Conservation (phyloP, 2,329 filamentous ascomycete genomes). For the Alternaria angustiovoidea region DNA sequence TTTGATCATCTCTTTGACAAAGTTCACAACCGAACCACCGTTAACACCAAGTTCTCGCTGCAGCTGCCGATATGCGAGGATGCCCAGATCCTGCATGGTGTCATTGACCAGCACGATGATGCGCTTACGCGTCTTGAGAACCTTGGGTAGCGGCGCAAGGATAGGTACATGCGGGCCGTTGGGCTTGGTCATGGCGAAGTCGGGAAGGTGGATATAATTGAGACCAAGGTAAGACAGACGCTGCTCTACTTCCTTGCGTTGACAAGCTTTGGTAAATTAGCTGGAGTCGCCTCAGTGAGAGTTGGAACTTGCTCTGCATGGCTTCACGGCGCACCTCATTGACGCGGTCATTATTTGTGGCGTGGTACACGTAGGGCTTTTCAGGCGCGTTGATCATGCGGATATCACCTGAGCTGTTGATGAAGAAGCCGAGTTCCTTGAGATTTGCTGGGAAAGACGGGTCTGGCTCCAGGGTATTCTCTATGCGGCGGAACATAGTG, state of each 20-base stretch:
- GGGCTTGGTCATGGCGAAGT: constrained; percentile 54
- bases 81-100: constrained; percentile 77
- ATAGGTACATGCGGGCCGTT: constrained; percentile 71
- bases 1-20: constrained; percentile 62
- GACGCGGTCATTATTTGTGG: constrained; percentile 76
- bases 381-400: constrained; percentile 72
- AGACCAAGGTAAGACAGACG: constrained; percentile 71
- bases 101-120: constrained; percentile 81
- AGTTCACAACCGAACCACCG: constrained; percentile 72
- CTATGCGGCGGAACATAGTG: constrained; percentile 77
- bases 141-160: constrained; percentile 62
- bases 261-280: constrained; percentile 61
- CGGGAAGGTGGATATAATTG: constrained; percentile 67
- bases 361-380: constrained; percentile 76
- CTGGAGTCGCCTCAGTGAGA: neutral
- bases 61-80: constrained; percentile 74
- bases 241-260: constrained; percentile 66
- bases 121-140: constrained; percentile 65
- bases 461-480: constrained; percentile 72
- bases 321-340: constrained; percentile 75
- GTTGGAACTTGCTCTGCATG: constrained; percentile 69
- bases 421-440: constrained; percentile 77
- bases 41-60: constrained; percentile 71
- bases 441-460: constrained; percentile 71
- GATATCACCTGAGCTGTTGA: constrained; percentile 79